Evolutionary conservation across 257 asterid species (phyloP).

Genomic region (Forsythia suspensa): DNA sequence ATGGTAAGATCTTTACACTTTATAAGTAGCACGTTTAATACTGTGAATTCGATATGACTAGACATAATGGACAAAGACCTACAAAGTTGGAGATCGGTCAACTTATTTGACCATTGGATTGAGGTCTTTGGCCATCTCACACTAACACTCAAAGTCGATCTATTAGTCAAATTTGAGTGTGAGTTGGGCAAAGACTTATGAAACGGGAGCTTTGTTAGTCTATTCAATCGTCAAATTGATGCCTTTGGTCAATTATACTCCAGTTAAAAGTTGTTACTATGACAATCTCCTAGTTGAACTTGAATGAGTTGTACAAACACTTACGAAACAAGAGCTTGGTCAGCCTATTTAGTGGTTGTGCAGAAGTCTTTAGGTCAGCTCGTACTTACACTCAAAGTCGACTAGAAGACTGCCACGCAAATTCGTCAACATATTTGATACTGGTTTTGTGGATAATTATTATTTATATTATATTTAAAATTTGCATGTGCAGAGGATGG

Average conservation of each 20-base stretch:
- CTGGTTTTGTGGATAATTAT: background rate
- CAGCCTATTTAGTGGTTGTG: background rate
- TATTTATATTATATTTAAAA: background rate
- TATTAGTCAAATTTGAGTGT: background rate
- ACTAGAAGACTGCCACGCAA: background rate
- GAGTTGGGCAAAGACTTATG: background rate
- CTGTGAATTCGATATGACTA: background rate
- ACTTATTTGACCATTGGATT: background rate
- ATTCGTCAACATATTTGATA: background rate
- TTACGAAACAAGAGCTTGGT: background rate
- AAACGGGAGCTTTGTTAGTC: no score
- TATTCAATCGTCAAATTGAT: background rate
- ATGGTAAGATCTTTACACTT: conserved; percentile 47
- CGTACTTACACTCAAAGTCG: background rate
- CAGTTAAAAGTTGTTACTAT: no score
- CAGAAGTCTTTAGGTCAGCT: background rate
- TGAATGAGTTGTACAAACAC: no score
- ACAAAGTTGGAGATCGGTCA: background rate
- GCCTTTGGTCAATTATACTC: background rate
- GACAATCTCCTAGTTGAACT: no score
- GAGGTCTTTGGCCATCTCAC: background rate
- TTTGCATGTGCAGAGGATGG: conserved; percentile 56
- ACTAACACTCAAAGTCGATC: background rate
- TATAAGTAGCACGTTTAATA: background rate
- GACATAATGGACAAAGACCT: background rate